Base-by-base conservation (phyloP, 176 grass and related monocot genomes). In the Dactylis glomerata region DNA sequence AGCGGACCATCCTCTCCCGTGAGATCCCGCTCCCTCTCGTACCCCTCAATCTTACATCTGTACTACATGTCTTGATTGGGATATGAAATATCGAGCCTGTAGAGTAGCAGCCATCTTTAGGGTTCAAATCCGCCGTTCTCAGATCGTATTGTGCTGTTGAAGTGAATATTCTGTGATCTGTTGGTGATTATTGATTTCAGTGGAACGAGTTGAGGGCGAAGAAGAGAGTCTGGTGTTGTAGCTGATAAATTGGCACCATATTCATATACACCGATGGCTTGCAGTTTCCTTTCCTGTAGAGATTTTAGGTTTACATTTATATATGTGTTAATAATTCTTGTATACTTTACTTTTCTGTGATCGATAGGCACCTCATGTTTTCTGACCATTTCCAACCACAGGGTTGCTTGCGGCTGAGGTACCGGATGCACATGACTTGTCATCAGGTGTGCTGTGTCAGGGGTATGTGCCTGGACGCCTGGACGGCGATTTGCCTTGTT, bases 1-100 rank as follows among this genome's bases (percentile, higher is more conserved):
- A 99, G 86, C 93, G 93, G 49, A 99, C 91, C 37, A 85, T 99
- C 68, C 89, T 99, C 78, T 96, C 90, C 31, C 86, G 89, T 99
- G 59, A 92, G 91, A 81, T 88, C 82, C 65, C 86, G 54, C 44
- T 16, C 42, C n/a, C 62, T 65, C 76, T 55, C 27, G 38, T 10
- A 16, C 0, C 31, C 30, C 20, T 23, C 16, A 38, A 30, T 56
- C 66, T 38, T 32, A 2, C 24, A 64, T 76, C 58, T 81, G 50
- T 52, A 12, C 36, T 26, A 22, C 45, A 7, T 76, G 23, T 84
- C 73, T 54, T 33, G 46, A 86, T 83, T 79, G 31, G 13, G 30
- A 50, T 36, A 30, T 17, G 7, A 61, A 74, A 33, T 44, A 24
- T 85, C 57, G 59, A 24, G 2, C 6, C 15, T 5, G 8, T 51